These are phyloP conservation scores for Annulohypoxylon truncatum DNA, from an alignment of 2,329 filamentous ascomycete genomes.

Conservation along the genomic window DNA sequence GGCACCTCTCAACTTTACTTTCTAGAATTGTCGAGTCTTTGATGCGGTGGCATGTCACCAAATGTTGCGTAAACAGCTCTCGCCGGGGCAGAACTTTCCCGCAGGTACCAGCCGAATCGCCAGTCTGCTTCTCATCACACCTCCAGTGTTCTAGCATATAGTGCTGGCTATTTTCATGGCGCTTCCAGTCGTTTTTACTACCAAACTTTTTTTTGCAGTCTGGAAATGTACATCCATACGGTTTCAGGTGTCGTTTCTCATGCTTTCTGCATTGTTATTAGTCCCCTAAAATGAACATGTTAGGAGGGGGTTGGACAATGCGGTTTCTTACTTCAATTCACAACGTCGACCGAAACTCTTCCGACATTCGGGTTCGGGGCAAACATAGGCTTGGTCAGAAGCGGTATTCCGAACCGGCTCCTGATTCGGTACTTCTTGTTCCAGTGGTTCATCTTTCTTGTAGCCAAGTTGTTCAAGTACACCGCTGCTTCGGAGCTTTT, in stretches of 20 bases:
- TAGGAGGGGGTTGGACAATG: background rate
- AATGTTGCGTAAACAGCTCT: constrained; percentile 71
- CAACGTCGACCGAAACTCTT: constrained; percentile 64
- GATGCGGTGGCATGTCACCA: constrained; percentile 63
- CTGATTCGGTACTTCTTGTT: constrained; percentile 23
- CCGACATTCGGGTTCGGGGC: constrained; percentile 52
- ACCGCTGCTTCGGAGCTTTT: constrained; percentile 42
- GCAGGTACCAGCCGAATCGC: constrained; percentile 57
- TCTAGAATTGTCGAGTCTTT: constrained; percentile 51
- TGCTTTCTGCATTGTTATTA: constrained; percentile 74
- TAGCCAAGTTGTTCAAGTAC: constrained; percentile 43
- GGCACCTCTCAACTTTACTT: constrained; percentile 62
- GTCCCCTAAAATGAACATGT: background rate
- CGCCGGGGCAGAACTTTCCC: constrained; percentile 67
- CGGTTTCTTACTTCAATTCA: constrained; percentile 65
- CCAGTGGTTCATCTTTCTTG: constrained; percentile 40
- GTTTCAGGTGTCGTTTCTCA: constrained; percentile 80
- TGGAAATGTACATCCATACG: constrained; percentile 82
- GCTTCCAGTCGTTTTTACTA: constrained; percentile 95
- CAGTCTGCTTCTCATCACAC: constrained; percentile 63
- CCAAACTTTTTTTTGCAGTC: constrained; percentile 80
- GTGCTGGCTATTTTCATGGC: constrained; percentile 87
- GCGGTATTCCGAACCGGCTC: constrained; percentile 29
- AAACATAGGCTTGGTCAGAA: constrained; percentile 46
- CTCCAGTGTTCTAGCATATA: constrained; percentile 77